Percentiles rank a stretch among this genome's conserved stretches.
Evolutionary conservation across 2,329 filamentous ascomycete genomes (phyloP).

Genomic region (Nothopassalora personata): DNA sequence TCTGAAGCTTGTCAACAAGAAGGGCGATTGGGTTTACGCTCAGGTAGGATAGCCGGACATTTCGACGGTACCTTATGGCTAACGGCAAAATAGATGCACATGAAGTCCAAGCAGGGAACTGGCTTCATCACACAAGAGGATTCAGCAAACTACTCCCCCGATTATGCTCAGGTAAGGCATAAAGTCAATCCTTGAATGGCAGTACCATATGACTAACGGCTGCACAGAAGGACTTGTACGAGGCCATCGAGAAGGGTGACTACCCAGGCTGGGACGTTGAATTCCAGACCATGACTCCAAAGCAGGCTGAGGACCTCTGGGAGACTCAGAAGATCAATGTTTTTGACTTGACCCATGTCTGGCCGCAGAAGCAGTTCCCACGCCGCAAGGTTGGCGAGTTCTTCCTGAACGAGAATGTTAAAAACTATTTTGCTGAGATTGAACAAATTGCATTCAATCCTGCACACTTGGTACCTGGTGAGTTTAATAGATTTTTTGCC

Average conservation of each 20-base stretch:
- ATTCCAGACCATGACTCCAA: slow-evolving; percentile 49
- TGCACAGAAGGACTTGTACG: slow-evolving; percentile 46
- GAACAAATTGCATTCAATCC: slow-evolving; percentile 67
- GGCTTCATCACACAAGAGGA: slow-evolving; percentile 51
- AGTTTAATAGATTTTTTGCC: too few relatives aligned
- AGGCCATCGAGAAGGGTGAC: slow-evolving; percentile 49
- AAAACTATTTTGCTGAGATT: slow-evolving; percentile 61
- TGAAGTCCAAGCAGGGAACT: slow-evolving; percentile 50
- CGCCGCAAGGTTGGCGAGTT: slow-evolving; percentile 51
- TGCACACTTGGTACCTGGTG: slow-evolving; percentile 47
- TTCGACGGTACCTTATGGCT: too few relatives aligned
- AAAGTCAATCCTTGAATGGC: too few relatives aligned
- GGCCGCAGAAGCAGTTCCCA: slow-evolving; percentile 50
- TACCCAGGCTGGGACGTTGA: slow-evolving; percentile 49
- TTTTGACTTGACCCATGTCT: slow-evolving; percentile 51
- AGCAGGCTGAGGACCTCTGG: slow-evolving; percentile 48
- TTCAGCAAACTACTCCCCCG: slow-evolving; percentile 46
- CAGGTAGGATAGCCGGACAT: slow-evolving; percentile 25
- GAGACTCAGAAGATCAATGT: slow-evolving; percentile 52
- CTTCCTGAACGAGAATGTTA: slow-evolving; percentile 49
- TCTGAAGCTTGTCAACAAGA: slow-evolving; percentile 50
- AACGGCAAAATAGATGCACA: slow-evolving; percentile 36
- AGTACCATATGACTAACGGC: too few relatives aligned
- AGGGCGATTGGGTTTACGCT: slow-evolving; percentile 49
- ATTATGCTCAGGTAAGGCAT: slow-evolving; percentile 37